Evolutionary conservation across 208 protist species (phyloP).

Genomic region (Trypanosoma theileri): DNA sequence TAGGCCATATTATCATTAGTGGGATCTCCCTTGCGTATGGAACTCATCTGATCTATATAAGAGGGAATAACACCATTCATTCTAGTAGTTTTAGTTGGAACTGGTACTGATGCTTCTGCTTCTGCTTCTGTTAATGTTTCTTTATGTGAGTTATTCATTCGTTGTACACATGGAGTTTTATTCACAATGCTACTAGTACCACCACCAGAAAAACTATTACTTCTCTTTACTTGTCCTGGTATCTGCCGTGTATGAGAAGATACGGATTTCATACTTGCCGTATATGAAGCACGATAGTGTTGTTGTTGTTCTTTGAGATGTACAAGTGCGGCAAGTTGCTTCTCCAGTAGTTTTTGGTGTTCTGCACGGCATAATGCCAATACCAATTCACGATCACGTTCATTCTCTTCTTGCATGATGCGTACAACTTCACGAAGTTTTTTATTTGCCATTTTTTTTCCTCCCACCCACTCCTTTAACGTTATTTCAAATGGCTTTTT

Average conservation of each 20-base stretch:
- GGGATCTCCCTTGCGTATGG: too few relatives aligned
- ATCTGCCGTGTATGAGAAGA: background rate
- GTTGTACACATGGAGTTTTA: background rate
- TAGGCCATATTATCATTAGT: too few relatives aligned
- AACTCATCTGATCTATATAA: too few relatives aligned
- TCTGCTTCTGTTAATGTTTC: background rate
- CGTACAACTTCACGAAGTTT: background rate
- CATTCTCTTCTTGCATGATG: conserved; percentile 6
- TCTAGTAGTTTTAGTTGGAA: too few relatives aligned
- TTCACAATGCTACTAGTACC: background rate
- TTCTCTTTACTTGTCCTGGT: background rate
- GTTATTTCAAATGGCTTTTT: too few relatives aligned
- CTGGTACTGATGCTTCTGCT: too few relatives aligned
- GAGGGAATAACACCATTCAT: too few relatives aligned
- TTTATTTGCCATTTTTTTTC: background rate
- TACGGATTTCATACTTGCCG: too few relatives aligned
- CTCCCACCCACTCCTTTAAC: background rate
- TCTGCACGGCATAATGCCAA: background rate
- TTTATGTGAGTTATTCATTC: too few relatives aligned
- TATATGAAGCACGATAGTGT: background rate
- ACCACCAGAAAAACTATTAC: background rate
- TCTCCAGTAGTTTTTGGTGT: conserved; percentile 7
- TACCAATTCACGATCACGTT: conserved; percentile 5
- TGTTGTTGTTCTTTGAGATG: background rate
- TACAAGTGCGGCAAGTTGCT: conserved; percentile 1